phyloP scores from a whole-genome alignment of 2,329 filamentous ascomycete genomes.

The Phyllosticta citribraziliensis region DNA sequence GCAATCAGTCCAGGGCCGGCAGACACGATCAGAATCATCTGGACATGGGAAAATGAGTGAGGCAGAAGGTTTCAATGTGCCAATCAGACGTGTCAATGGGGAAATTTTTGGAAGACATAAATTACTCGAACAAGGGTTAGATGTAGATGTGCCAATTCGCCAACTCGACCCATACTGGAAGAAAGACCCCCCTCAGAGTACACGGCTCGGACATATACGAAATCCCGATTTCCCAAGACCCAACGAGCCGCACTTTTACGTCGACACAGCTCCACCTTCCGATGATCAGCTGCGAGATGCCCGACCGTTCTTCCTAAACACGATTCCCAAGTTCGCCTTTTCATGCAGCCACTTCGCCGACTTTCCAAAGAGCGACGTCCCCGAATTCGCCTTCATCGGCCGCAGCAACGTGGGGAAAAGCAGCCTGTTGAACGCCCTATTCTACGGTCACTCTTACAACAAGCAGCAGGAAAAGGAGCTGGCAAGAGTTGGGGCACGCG shows the following conservation, averaged over 20 bases:
- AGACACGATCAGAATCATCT: too few species aligned
- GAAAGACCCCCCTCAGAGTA: background rate
- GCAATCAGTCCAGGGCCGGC: too few species aligned
- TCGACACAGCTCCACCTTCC: conserved; percentile 16
- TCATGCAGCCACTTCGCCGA: conserved; percentile 50
- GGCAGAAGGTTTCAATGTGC: too few species aligned
- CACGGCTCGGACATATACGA: background rate
- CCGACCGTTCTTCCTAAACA: conserved; percentile 34
- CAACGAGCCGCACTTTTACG: conserved; percentile 5
- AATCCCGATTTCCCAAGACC: background rate
- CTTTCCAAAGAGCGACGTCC: conserved; percentile 44
- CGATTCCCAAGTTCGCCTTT: conserved; percentile 47
- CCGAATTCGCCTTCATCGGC: conserved; percentile 58
- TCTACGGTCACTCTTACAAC: conserved; percentile 34
- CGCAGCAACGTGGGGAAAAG: conserved; percentile 64
- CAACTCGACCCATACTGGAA: too few species aligned
- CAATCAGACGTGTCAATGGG: too few species aligned
- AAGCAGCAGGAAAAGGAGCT: conserved; percentile 28
- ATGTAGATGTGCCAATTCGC: too few species aligned
- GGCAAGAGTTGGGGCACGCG: background rate
- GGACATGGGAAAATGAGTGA: too few species aligned
- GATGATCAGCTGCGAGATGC: conserved; percentile 31
- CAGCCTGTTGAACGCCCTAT: conserved; percentile 54
- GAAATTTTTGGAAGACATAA: too few species aligned
- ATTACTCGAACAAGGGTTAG: too few species aligned